Conservation (phyloP, 345 rosid species). For the Eucalyptus fibrosa region DNA sequence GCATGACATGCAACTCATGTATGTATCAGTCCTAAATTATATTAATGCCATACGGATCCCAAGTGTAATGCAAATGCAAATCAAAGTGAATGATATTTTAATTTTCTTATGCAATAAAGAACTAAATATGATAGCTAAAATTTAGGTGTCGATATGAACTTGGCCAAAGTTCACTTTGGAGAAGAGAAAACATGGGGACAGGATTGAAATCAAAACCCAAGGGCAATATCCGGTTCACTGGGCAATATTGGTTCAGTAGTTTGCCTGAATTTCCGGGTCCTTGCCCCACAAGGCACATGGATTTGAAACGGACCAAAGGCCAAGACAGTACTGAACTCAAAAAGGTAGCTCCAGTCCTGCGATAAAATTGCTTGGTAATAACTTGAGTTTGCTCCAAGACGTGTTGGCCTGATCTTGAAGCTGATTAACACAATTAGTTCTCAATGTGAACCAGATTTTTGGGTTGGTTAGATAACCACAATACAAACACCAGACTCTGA, state of each 20-base stretch:
- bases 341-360: background rate
- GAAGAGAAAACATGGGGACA: background rate
- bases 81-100: background rate
- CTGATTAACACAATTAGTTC: background rate
- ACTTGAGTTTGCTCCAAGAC: background rate
- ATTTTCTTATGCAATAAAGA: too few relatives aligned
- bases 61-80: background rate
- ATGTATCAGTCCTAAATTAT: background rate
- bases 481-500: background rate
- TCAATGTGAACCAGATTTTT: background rate
- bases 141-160: too few relatives aligned
- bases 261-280: background rate
- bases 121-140: fast-evolving
- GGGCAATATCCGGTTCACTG: fast-evolving
- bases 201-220: background rate
- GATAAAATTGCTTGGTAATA: background rate
- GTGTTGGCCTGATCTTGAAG: background rate
- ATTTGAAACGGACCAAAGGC: background rate
- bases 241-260: background rate
- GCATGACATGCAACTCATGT: background rate
- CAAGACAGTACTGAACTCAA: background rate
- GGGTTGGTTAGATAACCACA: background rate
- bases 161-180: background rate
- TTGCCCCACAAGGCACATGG: background rate
- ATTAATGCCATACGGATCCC: background rate